Base-by-base conservation (phyloP, 148 eudicot genomes). In the Fagopyrum homotropicum region DNA sequence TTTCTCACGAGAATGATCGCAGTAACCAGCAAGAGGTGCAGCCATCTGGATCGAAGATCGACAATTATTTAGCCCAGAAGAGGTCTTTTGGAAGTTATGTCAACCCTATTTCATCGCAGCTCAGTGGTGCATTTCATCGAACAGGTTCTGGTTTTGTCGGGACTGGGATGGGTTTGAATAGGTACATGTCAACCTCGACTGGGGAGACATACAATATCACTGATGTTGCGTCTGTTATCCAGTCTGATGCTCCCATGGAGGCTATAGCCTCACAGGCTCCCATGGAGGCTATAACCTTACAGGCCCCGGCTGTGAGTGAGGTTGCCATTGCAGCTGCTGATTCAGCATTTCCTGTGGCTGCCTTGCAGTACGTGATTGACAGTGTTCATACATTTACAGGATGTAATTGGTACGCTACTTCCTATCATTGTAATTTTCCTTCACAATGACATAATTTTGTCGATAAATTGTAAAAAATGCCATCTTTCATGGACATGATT, bases 271-370 rank as follows among this genome's bases (percentile, higher is more conserved):
- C 83, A 4, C 86, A 81, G 64, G 88, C 81, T 9, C 89, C 87
- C 35, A 76, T 82, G 47, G 90, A 88, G 35, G 82, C 43, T 16
- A 87, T 86, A 74, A 74, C 86, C 61, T 75, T 83, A 4, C 87
- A 84, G 54, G 87, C 81, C 12, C 90, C 87, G 14, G 87, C 59
- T 60, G 52, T 84, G 69, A 95, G 76, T 68, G 98, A 95, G 79
- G 96, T 95, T 46, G 97, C 96, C 0, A 51, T 81, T 75, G 98
- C 97, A 7, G 97, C 98, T 22, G 97, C 93, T 1, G 98, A 92
- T 82, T 95, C 98, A 35, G 90, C 85, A 9, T 79, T 73, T 1
- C 97, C 98, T 0, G 92, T 95, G 48, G 93, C 93, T 0, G 90
- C 86, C 10, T 80, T 92, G 87, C 98, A 92, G 83, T 84, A 92